These are phyloP conservation scores for Populus tomentosa DNA, from an alignment of 441 rosid species.

Conservation along the genomic window DNA sequence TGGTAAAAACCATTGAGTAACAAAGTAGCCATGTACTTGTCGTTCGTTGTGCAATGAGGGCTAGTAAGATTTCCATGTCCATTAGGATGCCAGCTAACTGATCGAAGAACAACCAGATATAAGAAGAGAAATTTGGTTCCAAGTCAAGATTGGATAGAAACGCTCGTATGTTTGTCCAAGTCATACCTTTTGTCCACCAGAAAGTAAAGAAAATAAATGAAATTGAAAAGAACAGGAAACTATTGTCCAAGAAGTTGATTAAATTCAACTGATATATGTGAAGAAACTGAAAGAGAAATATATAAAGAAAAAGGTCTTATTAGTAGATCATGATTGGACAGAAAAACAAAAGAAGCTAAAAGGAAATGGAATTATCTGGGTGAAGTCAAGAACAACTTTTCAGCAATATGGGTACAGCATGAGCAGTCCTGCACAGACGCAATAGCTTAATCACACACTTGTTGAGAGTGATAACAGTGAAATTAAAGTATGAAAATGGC, in stretches of 20 bases:
- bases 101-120: neutral
- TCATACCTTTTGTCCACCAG: neutral
- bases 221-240: neutral
- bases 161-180: neutral
- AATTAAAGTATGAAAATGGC: no score
- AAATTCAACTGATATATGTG: neutral
- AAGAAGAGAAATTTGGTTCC: conserved; percentile 1
- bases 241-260: neutral
- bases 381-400: conserved; percentile 37
- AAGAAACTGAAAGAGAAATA: neutral
- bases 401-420: conserved; percentile 49
- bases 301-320: neutral
- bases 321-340: neutral
- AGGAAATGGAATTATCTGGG: conserved; percentile 14
- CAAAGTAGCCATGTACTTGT: conserved; percentile 55
- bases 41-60: conserved; percentile 38
- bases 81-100: conserved; percentile 57
- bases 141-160: neutral
- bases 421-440: conserved; percentile 40
- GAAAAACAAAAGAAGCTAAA: neutral
- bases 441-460: neutral
- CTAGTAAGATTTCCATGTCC: conserved; percentile 42
- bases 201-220: neutral
- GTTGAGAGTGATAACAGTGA: neutral
- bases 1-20: conserved; percentile 55